Evolutionary conservation across 1,284 basidiomycete species (phyloP).

Genomic region (Stygiomarasmius scandens): DNA sequence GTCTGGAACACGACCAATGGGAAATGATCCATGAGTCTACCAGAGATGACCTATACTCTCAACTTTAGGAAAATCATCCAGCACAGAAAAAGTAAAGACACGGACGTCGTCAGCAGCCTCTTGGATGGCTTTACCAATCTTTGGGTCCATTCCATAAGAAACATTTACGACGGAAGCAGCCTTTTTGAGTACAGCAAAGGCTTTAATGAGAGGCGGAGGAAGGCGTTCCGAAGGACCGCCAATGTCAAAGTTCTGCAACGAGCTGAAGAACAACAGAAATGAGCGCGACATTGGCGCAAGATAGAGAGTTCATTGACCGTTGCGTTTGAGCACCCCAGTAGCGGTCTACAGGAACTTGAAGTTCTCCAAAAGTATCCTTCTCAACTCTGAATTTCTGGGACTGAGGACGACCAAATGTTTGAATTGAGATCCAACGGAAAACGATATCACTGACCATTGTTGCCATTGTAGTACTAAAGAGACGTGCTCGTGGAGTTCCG

Average conservation of each 20-base stretch:
- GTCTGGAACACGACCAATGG: conserved; percentile 99
- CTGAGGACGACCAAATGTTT: conserved; percentile 17
- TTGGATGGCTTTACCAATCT: conserved; percentile 88
- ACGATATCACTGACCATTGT: conserved; percentile 2
- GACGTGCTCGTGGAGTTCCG: conserved; percentile 10
- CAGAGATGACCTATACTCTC: conserved; percentile 81
- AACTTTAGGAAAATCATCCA: conserved; percentile 4
- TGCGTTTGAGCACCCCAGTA: conserved; percentile 99
- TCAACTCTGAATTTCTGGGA: conserved; percentile 66
- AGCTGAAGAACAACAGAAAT: conserved; percentile 46
- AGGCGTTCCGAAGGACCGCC: conserved; percentile 93
- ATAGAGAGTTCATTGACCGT: conserved; percentile 52
- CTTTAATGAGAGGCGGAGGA: conserved; percentile 94
- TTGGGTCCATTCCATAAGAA: conserved; percentile 88
- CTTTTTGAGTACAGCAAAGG: conserved; percentile 98
- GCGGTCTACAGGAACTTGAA: conserved; percentile 91
- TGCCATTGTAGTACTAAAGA: conserved; percentile 8
- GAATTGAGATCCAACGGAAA: neutral
- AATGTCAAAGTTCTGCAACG: conserved; percentile 98
- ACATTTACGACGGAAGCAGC: conserved; percentile 94
- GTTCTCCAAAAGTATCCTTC: conserved; percentile 89
- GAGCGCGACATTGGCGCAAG: neutral
- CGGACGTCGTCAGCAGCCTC: conserved; percentile 91
- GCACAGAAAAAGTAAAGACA: conserved; percentile 7
- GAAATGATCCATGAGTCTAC: conserved; percentile 94